Evolutionary conservation across 345 rosid species (phyloP).

Genomic region (Viola odorata): DNA sequence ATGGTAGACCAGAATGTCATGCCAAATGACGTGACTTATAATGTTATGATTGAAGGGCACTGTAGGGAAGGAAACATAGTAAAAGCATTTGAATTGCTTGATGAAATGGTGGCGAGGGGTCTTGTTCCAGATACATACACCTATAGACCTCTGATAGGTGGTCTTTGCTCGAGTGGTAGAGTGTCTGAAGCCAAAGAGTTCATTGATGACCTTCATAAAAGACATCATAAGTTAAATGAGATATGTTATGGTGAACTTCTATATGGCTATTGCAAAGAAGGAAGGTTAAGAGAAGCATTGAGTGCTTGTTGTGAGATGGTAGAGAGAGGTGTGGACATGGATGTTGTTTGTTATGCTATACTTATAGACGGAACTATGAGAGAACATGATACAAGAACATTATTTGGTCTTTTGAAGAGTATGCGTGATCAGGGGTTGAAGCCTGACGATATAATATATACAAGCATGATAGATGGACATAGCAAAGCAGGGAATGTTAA

Average conservation of each 20-base stretch:
- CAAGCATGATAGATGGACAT: slow-evolving; percentile 81
- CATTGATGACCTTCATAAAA: slow-evolving; percentile 54
- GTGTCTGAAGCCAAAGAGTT: slow-evolving; percentile 68
- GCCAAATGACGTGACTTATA: slow-evolving; percentile 81
- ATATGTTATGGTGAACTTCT: slow-evolving; percentile 76
- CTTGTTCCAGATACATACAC: slow-evolving; percentile 81
- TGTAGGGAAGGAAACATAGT: slow-evolving; percentile 47
- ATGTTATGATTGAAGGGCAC: slow-evolving; percentile 75
- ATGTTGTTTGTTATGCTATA: slow-evolving; percentile 71
- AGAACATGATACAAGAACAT: slow-evolving; percentile 41
- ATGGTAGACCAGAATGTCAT: slow-evolving; percentile 49
- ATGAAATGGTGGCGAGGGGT: slow-evolving; percentile 64
- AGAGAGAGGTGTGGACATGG: slow-evolving; percentile 68
- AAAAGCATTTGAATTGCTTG: slow-evolving; percentile 58
- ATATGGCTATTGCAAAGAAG: slow-evolving; percentile 79
- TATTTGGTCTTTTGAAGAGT: slow-evolving; percentile 51
- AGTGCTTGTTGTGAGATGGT: slow-evolving; percentile 60
- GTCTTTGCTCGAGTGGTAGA: slow-evolving; percentile 64
- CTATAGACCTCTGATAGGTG: slow-evolving; percentile 65
- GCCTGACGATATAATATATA: slow-evolving; percentile 71
- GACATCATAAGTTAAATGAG: slow-evolving; percentile 57
- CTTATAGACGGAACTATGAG: slow-evolving; percentile 75
- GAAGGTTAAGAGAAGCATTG: slow-evolving; percentile 64
- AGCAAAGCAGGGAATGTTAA: slow-evolving; percentile 64
- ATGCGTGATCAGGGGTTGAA: slow-evolving; percentile 56